Percentiles rank a stretch among this genome's conserved stretches.
These are phyloP conservation scores for Schizonepeta tenuifolia DNA, from an alignment of 257 asterid genomes.

Conservation along the genomic window DNA sequence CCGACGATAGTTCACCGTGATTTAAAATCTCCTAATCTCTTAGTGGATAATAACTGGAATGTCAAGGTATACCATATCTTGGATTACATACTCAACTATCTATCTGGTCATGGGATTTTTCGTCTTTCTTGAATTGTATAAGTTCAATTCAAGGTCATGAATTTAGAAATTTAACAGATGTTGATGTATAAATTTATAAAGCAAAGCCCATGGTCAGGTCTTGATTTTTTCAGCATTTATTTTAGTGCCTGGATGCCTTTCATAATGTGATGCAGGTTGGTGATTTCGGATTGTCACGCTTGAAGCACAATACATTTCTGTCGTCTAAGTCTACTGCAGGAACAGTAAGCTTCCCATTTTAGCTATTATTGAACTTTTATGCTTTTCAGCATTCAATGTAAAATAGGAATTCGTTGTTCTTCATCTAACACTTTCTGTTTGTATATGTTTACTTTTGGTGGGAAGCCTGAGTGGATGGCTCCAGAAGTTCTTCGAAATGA, in stretches of 20 bases:
- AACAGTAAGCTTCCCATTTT: constrained; percentile 65
- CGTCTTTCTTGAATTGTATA: neutral
- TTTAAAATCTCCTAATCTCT: constrained; percentile 94
- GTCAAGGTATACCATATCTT: constrained; percentile 66
- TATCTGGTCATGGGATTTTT: constrained; percentile 16
- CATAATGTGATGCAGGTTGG: constrained; percentile 64
- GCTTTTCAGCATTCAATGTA: constrained; percentile 8
- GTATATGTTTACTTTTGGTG: constrained; percentile 2
- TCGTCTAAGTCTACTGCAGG: constrained; percentile 99
- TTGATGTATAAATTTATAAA: constrained; percentile 10
- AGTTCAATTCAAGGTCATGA: constrained; percentile 24
- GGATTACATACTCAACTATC: constrained; percentile 23
- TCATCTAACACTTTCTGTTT: constrained; percentile 5
- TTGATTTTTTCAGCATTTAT: constrained; percentile 20
- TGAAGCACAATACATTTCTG: constrained; percentile 97
- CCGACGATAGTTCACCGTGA: constrained; percentile 99
- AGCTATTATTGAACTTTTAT: constrained; percentile 22
- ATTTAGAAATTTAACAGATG: constrained; percentile 10
- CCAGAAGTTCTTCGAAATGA: constrained; percentile 99
- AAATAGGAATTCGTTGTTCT: constrained; percentile 23
- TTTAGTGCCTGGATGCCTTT: constrained; percentile 17
- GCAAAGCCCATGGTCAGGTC: neutral
- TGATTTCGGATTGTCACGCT: constrained; percentile 98
- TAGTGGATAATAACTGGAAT: constrained; percentile 96
- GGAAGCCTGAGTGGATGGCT: constrained; percentile 99